Evolutionary conservation across 225 moss, liverwort and hornwort genomes (phyloP).

Genomic region (Polytrichum commune): DNA sequence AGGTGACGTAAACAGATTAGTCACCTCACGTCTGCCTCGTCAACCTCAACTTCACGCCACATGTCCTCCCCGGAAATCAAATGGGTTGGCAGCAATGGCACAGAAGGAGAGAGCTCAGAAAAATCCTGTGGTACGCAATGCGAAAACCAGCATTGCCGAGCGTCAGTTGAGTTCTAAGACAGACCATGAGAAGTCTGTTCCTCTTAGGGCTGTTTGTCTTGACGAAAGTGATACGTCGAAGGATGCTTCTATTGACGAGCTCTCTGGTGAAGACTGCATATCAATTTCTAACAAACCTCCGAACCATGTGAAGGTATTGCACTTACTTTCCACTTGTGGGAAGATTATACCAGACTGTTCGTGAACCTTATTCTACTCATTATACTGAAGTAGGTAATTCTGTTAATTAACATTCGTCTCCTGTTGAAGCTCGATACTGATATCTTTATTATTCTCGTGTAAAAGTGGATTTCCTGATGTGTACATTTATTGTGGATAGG

Average conservation of each 20-base stretch:
- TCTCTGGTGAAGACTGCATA: constrained; percentile 16
- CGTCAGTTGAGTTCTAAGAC: constrained; percentile 9
- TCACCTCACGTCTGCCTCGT: constrained; percentile 23
- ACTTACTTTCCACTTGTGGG: too few species aligned
- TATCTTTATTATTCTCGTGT: neutral
- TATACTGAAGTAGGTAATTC: too few species aligned
- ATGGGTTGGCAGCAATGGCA: constrained; percentile 3
- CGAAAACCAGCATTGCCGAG: constrained; percentile 10
- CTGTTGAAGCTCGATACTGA: neutral
- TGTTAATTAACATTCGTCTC: too few species aligned
- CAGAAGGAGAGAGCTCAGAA: constrained; percentile 12
- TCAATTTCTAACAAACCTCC: constrained; percentile 8
- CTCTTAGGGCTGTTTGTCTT: neutral
- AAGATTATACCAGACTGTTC: too few species aligned
- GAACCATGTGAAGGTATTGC: constrained; percentile 30
- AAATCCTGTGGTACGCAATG: constrained; percentile 6
- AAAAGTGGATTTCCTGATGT: neutral
- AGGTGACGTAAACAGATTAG: constrained; percentile 6
- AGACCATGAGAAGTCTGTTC: constrained; percentile 9
- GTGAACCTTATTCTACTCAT: too few species aligned
- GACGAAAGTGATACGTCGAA: neutral
- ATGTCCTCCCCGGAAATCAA: constrained; percentile 8
- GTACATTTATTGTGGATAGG: constrained; percentile 3
- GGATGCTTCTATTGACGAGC: constrained; percentile 10
- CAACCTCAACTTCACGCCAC: constrained; percentile 20